These are phyloP conservation scores for Taphrina pruni DNA, from an alignment of 1,139 yeast species.

Conservation along the genomic window DNA sequence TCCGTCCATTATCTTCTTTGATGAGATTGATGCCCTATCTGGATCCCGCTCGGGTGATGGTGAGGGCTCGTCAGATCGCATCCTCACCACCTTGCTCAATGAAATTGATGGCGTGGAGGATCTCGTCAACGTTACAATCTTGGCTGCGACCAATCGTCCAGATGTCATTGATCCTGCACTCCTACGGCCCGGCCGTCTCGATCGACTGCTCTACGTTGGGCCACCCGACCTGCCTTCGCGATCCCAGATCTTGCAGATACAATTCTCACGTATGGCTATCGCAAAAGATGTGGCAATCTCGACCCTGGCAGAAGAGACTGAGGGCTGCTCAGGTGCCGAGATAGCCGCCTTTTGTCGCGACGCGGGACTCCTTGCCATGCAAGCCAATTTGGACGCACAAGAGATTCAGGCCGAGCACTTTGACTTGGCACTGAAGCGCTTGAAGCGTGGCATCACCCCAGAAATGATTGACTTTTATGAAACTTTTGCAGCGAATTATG, in stretches of 20 bases:
- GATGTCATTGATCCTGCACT: constrained; percentile 98
- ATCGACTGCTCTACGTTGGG: constrained; percentile 94
- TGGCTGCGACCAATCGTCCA: constrained; percentile 98
- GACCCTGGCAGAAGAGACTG: constrained; percentile 67
- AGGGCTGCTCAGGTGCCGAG: constrained; percentile 97
- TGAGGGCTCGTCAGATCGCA: constrained; percentile 92
- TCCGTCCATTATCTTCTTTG: constrained; percentile 94
- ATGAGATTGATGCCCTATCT: constrained; percentile 97
- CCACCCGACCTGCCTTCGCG: constrained; percentile 96
- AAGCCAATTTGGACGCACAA: constrained; percentile 67
- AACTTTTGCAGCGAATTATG: constrained; percentile 54
- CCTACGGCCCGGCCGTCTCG: constrained; percentile 97
- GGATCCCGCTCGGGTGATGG: constrained; percentile 99
- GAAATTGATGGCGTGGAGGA: constrained; percentile 98
- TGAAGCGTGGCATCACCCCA: constrained; percentile 77
- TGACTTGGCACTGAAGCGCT: constrained; percentile 66
- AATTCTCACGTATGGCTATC: constrained; percentile 66
- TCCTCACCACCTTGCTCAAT: constrained; percentile 96
- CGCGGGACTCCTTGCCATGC: constrained; percentile 90
- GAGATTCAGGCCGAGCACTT: constrained; percentile 70
- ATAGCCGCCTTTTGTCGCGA: constrained; percentile 90
- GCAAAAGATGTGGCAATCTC: constrained; percentile 57
- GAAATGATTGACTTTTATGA: constrained; percentile 81
- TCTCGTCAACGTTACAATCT: constrained; percentile 95
- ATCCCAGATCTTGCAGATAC: constrained; percentile 94